Evolutionary conservation across 2,329 filamentous ascomycete genomes (phyloP).

Genomic region (Podosphaera xanthii): DNA sequence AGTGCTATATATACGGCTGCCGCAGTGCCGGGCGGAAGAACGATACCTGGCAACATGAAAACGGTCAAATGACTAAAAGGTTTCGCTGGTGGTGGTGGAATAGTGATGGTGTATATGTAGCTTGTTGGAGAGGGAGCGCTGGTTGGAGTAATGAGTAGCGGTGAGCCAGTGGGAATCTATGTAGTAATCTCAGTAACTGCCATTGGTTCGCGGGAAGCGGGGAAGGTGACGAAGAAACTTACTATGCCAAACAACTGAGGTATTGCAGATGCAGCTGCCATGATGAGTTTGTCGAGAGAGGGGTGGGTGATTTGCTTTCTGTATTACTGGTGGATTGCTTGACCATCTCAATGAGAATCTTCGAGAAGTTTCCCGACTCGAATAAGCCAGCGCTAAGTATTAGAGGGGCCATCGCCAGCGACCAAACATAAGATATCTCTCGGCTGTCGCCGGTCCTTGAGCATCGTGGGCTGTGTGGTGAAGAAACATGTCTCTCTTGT

Average conservation of each 20-base stretch:
- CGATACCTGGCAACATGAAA: slow-evolving; percentile 56
- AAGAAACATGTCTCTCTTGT: neutral
- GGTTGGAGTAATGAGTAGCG: slow-evolving; percentile 30
- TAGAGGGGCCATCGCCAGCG: neutral
- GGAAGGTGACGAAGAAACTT: neutral
- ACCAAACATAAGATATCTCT: too few species aligned
- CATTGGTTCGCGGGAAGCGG: neutral
- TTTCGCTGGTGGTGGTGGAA: slow-evolving; percentile 18
- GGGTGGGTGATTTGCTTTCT: neutral
- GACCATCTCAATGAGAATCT: neutral
- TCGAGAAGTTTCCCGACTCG: neutral
- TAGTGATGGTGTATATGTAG: slow-evolving; percentile 30
- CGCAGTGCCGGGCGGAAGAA: slow-evolving; percentile 51
- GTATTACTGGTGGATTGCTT: neutral
- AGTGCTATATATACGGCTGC: slow-evolving; percentile 77
- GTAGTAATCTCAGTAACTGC: neutral
- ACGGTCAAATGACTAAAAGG: slow-evolving; percentile 67
- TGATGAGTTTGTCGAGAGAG: neutral
- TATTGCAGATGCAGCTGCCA: slow-evolving; percentile 6
- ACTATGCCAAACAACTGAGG: slow-evolving; percentile 14
- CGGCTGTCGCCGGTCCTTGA: neutral
- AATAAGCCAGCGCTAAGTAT: neutral
- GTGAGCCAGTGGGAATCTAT: slow-evolving; percentile 32
- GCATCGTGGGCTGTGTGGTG: neutral
- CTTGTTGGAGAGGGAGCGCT: slow-evolving; percentile 29